Conservation (phyloP, 129 eudicot species). For the Chrysanthemum lavandulifolium region DNA sequence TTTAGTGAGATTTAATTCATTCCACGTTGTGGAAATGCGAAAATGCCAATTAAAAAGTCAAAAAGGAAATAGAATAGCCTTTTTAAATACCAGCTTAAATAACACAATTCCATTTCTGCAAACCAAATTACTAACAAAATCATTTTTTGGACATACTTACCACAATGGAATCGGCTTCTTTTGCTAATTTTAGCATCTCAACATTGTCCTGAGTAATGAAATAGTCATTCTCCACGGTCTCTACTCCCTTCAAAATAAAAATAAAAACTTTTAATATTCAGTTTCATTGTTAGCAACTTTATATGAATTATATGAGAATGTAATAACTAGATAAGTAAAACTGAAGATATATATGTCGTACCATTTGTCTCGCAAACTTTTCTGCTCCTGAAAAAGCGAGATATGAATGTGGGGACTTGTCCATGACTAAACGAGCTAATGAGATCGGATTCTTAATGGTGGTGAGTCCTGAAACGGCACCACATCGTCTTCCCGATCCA, state of each 20-base stretch:
- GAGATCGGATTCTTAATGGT: constrained; percentile 86
- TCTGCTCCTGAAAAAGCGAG: constrained; percentile 92
- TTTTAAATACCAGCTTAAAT: background rate
- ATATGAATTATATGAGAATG: no score
- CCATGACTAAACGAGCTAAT: constrained; percentile 93
- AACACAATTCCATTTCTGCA: background rate
- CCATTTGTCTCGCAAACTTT: constrained; percentile 78
- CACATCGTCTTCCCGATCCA: constrained; percentile 69
- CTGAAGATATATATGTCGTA: constrained; percentile 6
- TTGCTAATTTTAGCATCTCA: constrained; percentile 80
- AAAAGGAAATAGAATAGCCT: no score
- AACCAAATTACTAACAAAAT: background rate
- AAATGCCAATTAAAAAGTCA: no score
- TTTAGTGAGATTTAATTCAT: no score
- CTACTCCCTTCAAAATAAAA: constrained; percentile 56
- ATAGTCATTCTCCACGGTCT: constrained; percentile 73
- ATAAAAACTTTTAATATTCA: background rate
- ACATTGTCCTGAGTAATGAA: constrained; percentile 78
- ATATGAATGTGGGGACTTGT: constrained; percentile 90
- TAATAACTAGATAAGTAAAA: background rate
- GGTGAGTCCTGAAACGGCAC: constrained; percentile 89
- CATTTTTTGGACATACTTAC: constrained; percentile 27
- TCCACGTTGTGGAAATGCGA: no score
- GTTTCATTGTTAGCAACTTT: no score
- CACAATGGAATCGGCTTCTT: constrained; percentile 79